Percentiles rank a stretch among this genome's conserved stretches.
Evolutionary conservation across 768 basidiomycete genomes (phyloP).

Genomic region (Mycena epipterygia): DNA sequence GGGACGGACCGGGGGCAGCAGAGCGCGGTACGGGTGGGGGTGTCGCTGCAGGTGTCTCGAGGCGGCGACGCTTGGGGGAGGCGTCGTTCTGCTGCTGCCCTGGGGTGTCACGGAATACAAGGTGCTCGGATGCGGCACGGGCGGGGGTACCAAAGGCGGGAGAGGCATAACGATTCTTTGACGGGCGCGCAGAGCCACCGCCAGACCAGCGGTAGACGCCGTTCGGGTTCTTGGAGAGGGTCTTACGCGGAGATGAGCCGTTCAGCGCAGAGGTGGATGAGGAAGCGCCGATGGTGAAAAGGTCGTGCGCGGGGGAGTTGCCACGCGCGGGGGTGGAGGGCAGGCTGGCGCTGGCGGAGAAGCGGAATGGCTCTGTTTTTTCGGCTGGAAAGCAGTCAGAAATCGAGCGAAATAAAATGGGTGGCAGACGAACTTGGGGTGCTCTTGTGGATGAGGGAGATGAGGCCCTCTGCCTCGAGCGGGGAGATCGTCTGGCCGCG

Average conservation of each 20-base stretch:
- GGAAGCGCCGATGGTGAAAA: slow-evolving; percentile 38
- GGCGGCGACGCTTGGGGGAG: slow-evolving; percentile 40
- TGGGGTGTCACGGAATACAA: slow-evolving; percentile 53
- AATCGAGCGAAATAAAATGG: slow-evolving; percentile 4
- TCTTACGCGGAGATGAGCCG: slow-evolving; percentile 63
- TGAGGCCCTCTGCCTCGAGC: slow-evolving; percentile 67
- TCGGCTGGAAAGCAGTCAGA: slow-evolving; percentile 41
- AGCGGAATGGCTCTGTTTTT: slow-evolving; percentile 71
- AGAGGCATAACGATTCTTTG: slow-evolving; percentile 78
- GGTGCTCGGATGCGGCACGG: slow-evolving; percentile 55
- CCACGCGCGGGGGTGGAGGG: slow-evolving; percentile 55
- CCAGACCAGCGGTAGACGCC: slow-evolving; percentile 82
- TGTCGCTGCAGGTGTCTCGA: slow-evolving; percentile 35
- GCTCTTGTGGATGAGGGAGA: slow-evolving; percentile 67
- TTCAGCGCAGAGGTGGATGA: slow-evolving; percentile 37
- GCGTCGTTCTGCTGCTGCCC: slow-evolving; percentile 30
- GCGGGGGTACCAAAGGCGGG: slow-evolving; percentile 75
- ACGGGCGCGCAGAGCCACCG: slow-evolving; percentile 72
- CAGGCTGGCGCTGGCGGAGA: slow-evolving; percentile 59
- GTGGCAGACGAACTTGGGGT: slow-evolving; percentile 55
- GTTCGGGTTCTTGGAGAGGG: slow-evolving; percentile 79
- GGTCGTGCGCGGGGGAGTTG: slow-evolving; percentile 47
- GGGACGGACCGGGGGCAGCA: slow-evolving; percentile 52
- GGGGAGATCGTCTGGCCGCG: slow-evolving; percentile 62
- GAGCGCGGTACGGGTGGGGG: slow-evolving; percentile 46